Evolutionary conservation across 768 basidiomycete genomes (phyloP).

Genomic region (Flagelloscypha sp.): DNA sequence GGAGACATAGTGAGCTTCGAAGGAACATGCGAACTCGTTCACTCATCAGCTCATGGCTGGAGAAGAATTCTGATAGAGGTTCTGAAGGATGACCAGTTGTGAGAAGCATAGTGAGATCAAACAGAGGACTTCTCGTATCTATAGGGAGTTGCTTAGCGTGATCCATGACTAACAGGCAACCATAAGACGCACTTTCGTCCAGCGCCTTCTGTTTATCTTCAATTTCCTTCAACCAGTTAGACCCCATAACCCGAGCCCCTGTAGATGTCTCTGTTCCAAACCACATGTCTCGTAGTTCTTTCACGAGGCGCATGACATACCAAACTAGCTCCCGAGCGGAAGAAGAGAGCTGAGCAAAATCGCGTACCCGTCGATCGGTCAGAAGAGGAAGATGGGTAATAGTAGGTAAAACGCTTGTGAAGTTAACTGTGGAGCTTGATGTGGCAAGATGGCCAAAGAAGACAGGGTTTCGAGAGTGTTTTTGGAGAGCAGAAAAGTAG

Average conservation of each 20-base stretch:
- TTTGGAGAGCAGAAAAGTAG: conserved; percentile 35
- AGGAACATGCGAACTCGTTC: conserved; percentile 49
- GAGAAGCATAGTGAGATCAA: conserved; percentile 65
- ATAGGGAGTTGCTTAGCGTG: conserved; percentile 8
- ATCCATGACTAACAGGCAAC: conserved; percentile 5
- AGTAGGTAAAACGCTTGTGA: conserved; percentile 29
- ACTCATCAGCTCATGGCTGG: conserved; percentile 72
- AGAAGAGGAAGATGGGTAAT: conserved; percentile 52
- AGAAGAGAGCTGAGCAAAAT: conserved; percentile 64
- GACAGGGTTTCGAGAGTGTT: conserved; percentile 35
- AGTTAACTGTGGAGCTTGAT: conserved; percentile 18
- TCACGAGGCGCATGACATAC: conserved; percentile 62
- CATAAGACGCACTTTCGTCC: conserved; percentile 50
- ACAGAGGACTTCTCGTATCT: conserved; percentile 55
- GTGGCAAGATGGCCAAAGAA: conserved; percentile 41
- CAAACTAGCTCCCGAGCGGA: conserved; percentile 61
- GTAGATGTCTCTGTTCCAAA: conserved; percentile 56
- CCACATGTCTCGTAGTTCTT: conserved; percentile 70
- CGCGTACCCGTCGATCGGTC: conserved; percentile 45
- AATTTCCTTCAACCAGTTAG: conserved; percentile 61
- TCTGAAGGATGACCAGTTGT: conserved; percentile 68
- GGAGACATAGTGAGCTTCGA: conserved; percentile 7
- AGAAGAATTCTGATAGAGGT: conserved; percentile 63
- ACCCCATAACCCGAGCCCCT: conserved; percentile 67
- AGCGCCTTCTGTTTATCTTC: conserved; percentile 59